These are phyloP conservation scores for Syncephalastrum contaminatum DNA, from an alignment of 371 early-diverging fungal species.

Conservation along the genomic window DNA sequence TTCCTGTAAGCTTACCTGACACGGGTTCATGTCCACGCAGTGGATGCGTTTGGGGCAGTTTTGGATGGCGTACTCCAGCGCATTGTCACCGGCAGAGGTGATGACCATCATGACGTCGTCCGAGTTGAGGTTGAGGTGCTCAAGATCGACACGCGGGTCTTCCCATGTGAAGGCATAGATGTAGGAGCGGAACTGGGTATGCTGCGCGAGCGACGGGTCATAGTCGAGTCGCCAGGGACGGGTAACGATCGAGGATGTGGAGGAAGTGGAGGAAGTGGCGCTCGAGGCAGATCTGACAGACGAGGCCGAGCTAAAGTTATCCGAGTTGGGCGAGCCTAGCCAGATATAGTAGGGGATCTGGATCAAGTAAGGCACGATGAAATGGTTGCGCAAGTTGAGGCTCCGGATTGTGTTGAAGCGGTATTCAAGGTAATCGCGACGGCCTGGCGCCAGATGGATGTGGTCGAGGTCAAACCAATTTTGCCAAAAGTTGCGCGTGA, in stretches of 20 bases:
- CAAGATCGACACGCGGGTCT: conserved; percentile 78
- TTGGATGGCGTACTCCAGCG: conserved; percentile 76
- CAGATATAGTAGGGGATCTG: conserved; percentile 88
- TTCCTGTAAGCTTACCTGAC: conserved; percentile 51
- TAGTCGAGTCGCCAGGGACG: conserved; percentile 70
- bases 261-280: background rate
- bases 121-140: conserved; percentile 62
- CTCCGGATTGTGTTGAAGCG: conserved; percentile 76
- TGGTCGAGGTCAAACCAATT: conserved; percentile 81
- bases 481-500: conserved; percentile 81
- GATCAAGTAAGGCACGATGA: conserved; percentile 68
- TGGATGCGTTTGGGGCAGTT: conserved; percentile 72
- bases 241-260: conserved; percentile 19
- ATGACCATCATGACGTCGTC: conserved; percentile 81
- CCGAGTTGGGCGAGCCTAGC: conserved; percentile 59
- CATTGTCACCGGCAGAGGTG: conserved; percentile 86
- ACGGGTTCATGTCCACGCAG: conserved; percentile 87
- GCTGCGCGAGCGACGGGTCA: conserved; percentile 60
- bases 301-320: conserved; percentile 23
- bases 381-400: conserved; percentile 73
- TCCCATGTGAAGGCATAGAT: conserved; percentile 91
- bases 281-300: conserved; percentile 4
- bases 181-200: conserved; percentile 78
- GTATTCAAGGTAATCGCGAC: conserved; percentile 86
- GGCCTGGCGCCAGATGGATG: conserved; percentile 72